Percentiles rank a stretch among this genome's conserved stretches.
phyloP scores from a whole-genome alignment of 495 filamentous ascomycete species.

The Jackrogersella minutella region DNA sequence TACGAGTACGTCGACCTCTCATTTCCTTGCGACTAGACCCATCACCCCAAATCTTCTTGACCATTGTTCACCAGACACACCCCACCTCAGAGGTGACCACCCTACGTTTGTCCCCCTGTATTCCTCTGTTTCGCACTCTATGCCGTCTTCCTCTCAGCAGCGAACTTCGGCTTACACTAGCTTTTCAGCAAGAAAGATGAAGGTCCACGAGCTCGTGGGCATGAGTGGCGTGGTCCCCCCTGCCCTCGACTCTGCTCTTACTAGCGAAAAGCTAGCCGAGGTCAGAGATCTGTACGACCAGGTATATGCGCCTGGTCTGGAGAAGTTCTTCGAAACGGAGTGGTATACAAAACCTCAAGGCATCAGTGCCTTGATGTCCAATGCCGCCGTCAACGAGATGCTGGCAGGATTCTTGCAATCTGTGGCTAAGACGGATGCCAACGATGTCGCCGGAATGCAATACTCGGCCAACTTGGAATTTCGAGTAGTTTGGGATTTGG shows the following conservation, averaged over 20 bases:
- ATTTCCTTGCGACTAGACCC: slow-evolving; percentile 47
- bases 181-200: slow-evolving; percentile 71
- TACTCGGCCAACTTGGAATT: slow-evolving; percentile 71
- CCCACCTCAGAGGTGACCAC: slow-evolving; percentile 53
- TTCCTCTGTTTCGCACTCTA: slow-evolving; percentile 32
- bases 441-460: slow-evolving; percentile 67
- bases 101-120: slow-evolving; percentile 43
- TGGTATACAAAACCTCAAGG: slow-evolving; percentile 70
- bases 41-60: slow-evolving; percentile 41
- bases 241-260: slow-evolving; percentile 63
- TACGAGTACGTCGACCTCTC: slow-evolving; percentile 48
- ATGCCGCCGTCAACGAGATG: slow-evolving; percentile 66
- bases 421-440: slow-evolving; percentile 49
- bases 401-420: slow-evolving; percentile 66
- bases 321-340: slow-evolving; percentile 81
- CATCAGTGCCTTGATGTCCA: slow-evolving; percentile 56
- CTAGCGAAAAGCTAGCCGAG: slow-evolving; percentile 68
- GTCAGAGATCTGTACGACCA: slow-evolving; percentile 76
- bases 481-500: slow-evolving; percentile 74
- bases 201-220: slow-evolving; percentile 77
- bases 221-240: slow-evolving; percentile 70
- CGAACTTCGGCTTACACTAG: slow-evolving; percentile 57
- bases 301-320: slow-evolving; percentile 78
- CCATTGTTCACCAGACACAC: slow-evolving; percentile 43
- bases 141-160: slow-evolving; percentile 43